These are phyloP conservation scores for Coemansia sp. DNA, from an alignment of 192 early-diverging fungal species.

Conservation along the genomic window DNA sequence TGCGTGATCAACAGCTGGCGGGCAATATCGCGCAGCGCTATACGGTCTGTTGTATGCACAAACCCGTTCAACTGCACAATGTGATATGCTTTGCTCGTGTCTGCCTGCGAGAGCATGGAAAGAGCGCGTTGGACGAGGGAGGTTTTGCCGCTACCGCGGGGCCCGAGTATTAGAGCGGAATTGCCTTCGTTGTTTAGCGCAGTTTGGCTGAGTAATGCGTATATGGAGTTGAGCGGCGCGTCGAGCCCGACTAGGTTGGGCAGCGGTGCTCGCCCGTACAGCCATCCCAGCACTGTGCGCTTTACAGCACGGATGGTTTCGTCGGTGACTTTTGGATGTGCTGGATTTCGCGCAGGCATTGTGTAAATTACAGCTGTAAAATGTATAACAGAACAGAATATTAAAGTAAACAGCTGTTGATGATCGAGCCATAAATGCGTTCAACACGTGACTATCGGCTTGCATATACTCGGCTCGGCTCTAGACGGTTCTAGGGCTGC, in stretches of 20 bases:
- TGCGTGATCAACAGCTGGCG: slow-evolving; percentile 71
- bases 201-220: slow-evolving; percentile 30
- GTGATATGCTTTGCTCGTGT: slow-evolving; percentile 52
- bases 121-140: slow-evolving; percentile 29
- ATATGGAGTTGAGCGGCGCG: slow-evolving; percentile 19
- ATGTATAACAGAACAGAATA: background rate
- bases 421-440: too few relatives aligned
- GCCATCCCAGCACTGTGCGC: slow-evolving; percentile 19
- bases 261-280: slow-evolving; percentile 27
- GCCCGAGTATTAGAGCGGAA: slow-evolving; percentile 81
- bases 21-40: slow-evolving; percentile 81
- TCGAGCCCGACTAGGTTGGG: slow-evolving; percentile 38
- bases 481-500: too few relatives aligned
- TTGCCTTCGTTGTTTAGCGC: slow-evolving; percentile 68
- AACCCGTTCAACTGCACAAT: slow-evolving; percentile 74
- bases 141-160: slow-evolving; percentile 76
- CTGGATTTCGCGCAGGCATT: background rate
- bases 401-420: background rate
- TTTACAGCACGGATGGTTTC: background rate
- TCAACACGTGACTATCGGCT: too few relatives aligned
- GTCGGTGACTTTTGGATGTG: background rate
- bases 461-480: too few relatives aligned
- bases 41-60: slow-evolving; percentile 75
- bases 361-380: background rate
- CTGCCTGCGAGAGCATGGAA: slow-evolving; percentile 23